Conservation (phyloP, 352 stramenopile genomes). For the Phytophthora tentaculata region DNA sequence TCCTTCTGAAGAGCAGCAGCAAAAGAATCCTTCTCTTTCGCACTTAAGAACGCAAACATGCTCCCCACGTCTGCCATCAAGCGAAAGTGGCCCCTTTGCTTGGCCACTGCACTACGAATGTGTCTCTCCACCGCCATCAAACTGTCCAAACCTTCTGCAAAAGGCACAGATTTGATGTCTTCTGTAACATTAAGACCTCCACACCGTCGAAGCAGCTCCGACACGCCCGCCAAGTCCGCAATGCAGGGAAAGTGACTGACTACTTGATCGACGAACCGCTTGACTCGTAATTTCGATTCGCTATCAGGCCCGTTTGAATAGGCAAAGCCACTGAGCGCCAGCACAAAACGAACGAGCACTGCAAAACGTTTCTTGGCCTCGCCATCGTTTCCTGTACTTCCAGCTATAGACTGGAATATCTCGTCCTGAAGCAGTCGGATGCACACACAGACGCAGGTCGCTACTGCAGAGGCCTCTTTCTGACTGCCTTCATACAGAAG, state of each 20-base stretch:
- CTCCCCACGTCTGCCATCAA: slow-evolving; percentile 54
- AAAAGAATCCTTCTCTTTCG: slow-evolving; percentile 44
- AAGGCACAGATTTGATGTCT: slow-evolving; percentile 8
- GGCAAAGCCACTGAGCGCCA: slow-evolving; percentile 39
- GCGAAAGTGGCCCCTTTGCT: slow-evolving; percentile 60
- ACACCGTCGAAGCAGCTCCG: slow-evolving; percentile 29
- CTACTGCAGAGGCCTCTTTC: slow-evolving; percentile 32
- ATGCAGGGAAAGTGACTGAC: slow-evolving; percentile 41
- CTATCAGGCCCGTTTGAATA: slow-evolving; percentile 31
- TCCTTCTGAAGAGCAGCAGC: slow-evolving; percentile 41
- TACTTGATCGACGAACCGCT: slow-evolving; percentile 41
- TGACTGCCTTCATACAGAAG: slow-evolving; percentile 32
- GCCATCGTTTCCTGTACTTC: neutral
- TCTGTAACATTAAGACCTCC: slow-evolving; percentile 10
- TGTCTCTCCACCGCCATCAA: slow-evolving; percentile 27
- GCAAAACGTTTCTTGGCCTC: slow-evolving; percentile 33
- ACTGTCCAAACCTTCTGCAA: slow-evolving; percentile 26
- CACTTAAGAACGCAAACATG: slow-evolving; percentile 49
- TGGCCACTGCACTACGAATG: slow-evolving; percentile 28
- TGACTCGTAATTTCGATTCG: slow-evolving; percentile 33
- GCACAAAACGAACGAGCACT: slow-evolving; percentile 41
- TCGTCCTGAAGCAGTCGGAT: slow-evolving; percentile 61
- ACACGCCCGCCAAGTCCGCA: slow-evolving; percentile 15
- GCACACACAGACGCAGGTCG: slow-evolving; percentile 46
- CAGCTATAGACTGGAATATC: slow-evolving; percentile 42